These are phyloP conservation scores for Cladosporium phlei DNA, from an alignment of 2,329 filamentous ascomycete species.

Conservation along the genomic window DNA sequence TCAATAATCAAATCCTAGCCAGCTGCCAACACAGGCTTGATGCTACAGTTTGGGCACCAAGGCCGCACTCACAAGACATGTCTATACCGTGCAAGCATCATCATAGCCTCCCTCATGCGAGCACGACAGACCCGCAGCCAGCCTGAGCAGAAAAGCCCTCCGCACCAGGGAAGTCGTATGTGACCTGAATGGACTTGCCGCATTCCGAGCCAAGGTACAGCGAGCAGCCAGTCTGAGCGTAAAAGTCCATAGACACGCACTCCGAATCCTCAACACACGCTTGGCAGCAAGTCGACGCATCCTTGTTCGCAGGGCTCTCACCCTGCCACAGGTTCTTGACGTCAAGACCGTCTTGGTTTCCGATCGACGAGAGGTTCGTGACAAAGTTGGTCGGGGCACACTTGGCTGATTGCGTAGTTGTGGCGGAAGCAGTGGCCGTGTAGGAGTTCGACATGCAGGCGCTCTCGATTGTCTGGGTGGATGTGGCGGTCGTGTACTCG, in stretches of 20 bases:
- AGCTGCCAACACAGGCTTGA: too few relatives aligned
- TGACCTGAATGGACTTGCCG: neutral
- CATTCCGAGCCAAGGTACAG: neutral
- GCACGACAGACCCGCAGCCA: neutral
- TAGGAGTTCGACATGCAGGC: neutral
- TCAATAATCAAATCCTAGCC: too few relatives aligned
- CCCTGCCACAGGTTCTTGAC: neutral
- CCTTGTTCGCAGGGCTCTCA: neutral
- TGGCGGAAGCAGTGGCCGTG: neutral
- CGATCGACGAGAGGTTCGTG: neutral
- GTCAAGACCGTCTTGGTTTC: neutral
- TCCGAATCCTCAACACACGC: neutral
- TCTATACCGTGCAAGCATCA: neutral
- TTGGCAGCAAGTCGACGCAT: constrained; percentile 1
- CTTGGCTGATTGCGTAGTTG: neutral
- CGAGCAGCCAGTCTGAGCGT: neutral
- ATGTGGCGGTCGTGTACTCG: neutral
- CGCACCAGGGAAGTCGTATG: neutral
- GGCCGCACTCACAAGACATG: too few relatives aligned
- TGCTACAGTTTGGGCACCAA: too few relatives aligned
- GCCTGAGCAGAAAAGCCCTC: neutral
- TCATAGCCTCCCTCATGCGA: neutral
- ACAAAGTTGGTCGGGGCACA: neutral
- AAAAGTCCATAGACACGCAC: neutral
- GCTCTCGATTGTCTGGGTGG: neutral